phyloP scores from a whole-genome alignment of 768 basidiomycete genomes.

The Mycena rebaudengoi region DNA sequence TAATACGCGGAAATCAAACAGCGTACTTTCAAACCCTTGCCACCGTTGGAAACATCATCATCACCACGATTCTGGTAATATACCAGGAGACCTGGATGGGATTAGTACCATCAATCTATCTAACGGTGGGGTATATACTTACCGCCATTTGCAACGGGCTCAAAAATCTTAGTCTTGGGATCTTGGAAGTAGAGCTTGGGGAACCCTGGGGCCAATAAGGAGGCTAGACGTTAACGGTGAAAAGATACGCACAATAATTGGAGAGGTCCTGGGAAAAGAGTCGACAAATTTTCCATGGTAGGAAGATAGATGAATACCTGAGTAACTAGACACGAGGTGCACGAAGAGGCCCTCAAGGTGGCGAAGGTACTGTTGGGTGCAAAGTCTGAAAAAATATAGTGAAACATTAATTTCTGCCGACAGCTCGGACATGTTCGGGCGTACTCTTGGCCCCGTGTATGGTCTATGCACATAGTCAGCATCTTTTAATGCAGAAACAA shows the following conservation, averaged over 20 bases:
- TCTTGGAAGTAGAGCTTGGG: constrained; percentile 53
- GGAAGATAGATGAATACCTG: constrained; percentile 30
- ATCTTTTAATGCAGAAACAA: no score
- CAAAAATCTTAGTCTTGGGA: constrained; percentile 44
- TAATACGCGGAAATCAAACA: not conserved
- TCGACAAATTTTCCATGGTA: not conserved
- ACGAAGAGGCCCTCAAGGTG: constrained; percentile 43
- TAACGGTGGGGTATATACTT: not conserved
- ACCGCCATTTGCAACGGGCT: constrained; percentile 46
- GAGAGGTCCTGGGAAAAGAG: constrained; percentile 41
- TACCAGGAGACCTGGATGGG: constrained; percentile 39
- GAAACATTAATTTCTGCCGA: no score
- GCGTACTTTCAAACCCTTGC: constrained; percentile 40
- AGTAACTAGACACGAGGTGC: constrained; percentile 47
- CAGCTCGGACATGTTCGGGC: no score
- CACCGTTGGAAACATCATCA: constrained; percentile 47
- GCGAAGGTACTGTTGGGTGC: constrained; percentile 43
- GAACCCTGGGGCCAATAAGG: no score
- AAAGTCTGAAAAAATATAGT: constrained; percentile 38
- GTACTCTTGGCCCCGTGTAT: no score
- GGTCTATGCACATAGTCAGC: no score
- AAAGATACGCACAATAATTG: no score
- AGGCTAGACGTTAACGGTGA: no score
- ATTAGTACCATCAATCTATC: not conserved
- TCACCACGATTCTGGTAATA: constrained; percentile 54